A percentile compares a stretch with the other conserved stretches of the same genome.
phyloP scores from a whole-genome alignment of 2,329 filamentous ascomycete species.

The Aspergillus latus region DNA sequence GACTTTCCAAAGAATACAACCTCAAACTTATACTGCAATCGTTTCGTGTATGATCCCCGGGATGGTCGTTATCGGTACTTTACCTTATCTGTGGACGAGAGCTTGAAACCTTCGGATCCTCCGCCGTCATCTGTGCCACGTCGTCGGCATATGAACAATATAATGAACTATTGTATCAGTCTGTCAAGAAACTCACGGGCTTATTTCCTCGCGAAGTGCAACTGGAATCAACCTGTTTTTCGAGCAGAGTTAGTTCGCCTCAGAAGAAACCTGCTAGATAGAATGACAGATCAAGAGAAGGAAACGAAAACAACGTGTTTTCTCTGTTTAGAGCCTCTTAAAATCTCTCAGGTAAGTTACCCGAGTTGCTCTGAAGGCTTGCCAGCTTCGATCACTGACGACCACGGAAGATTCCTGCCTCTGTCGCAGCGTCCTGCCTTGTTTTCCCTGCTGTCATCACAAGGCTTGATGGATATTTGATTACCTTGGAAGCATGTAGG shows the following conservation, averaged over 20 bases:
- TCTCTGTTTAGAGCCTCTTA: constrained; percentile 74
- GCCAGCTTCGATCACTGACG: constrained; percentile 18
- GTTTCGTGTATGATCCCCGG: constrained; percentile 58
- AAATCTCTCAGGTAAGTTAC: constrained; percentile 68
- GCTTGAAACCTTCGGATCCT: constrained; percentile 33
- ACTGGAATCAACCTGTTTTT: constrained; percentile 75
- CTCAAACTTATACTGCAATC: constrained; percentile 44
- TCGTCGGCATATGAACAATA: constrained; percentile 57
- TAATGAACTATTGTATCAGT: constrained; percentile 82
- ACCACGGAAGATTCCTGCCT: constrained; percentile 61
- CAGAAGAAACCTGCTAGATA: constrained; percentile 80
- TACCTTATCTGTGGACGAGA: constrained; percentile 39
- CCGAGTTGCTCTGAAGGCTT: neutral
- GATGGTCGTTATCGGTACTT: constrained; percentile 61
- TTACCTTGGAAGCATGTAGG: constrained; percentile 72
- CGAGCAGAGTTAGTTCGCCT: constrained; percentile 71
- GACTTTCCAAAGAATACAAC: constrained; percentile 47
- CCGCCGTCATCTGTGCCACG: constrained; percentile 34
- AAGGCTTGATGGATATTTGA: constrained; percentile 76
- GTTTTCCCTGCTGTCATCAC: constrained; percentile 81
- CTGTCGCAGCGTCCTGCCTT: constrained; percentile 70
- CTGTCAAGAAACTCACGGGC: constrained; percentile 63
- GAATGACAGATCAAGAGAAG: constrained; percentile 53
- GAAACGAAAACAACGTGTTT: constrained; percentile 57
- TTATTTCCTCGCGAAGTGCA: constrained; percentile 51